These are phyloP conservation scores for Rhodosporidiobolus sp. DNA, from an alignment of 768 basidiomycete genomes.

Conservation along the genomic window DNA sequence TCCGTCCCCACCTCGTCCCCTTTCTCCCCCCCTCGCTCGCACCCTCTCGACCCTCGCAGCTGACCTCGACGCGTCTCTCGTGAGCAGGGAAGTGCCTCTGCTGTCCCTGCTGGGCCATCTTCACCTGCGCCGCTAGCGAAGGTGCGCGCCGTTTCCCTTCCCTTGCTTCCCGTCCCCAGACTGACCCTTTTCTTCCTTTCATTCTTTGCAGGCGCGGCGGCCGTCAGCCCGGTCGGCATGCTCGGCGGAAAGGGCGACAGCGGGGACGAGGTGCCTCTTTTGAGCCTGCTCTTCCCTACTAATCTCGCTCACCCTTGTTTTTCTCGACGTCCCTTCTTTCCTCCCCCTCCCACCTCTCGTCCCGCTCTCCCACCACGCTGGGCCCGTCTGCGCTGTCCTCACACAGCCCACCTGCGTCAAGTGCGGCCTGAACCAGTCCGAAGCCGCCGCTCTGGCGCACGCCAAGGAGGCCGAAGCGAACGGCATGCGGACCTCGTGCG, in stretches of 20 bases:
- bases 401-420: not conserved
- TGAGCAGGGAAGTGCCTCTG: slow-evolving; percentile 10
- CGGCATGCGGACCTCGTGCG: not conserved
- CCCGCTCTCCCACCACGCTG: not conserved
- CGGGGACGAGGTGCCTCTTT: not conserved
- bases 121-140: not conserved
- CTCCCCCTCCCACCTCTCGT: not conserved
- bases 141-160: not conserved
- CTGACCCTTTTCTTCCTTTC: not conserved
- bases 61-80: not conserved
- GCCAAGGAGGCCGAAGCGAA: not conserved
- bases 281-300: too few species aligned
- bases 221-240: not conserved
- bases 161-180: accelerated
- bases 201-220: not conserved
- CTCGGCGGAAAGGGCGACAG: not conserved
- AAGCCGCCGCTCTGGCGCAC: not conserved
- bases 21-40: not conserved
- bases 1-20: not conserved
- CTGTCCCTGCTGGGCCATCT: slow-evolving; percentile 9
- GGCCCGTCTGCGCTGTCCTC: too few species aligned
- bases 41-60: too few species aligned
- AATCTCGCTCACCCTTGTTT: not conserved
- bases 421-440: not conserved
- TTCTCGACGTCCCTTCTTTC: not conserved